phyloP scores from a whole-genome alignment of 164 flowering plant species.

The Aristolochia fimbriata region DNA sequence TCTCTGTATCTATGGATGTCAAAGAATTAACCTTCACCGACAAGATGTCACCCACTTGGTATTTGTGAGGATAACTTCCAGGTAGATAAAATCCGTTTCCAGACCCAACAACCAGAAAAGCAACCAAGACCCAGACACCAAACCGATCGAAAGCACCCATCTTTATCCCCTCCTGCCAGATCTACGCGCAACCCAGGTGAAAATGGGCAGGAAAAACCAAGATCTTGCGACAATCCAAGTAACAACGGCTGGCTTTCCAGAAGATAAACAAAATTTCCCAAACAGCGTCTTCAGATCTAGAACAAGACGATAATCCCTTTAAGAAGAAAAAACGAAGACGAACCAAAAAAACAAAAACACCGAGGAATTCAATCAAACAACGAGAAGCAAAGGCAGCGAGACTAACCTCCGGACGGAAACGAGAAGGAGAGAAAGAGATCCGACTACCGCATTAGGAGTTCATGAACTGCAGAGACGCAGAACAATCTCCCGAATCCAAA shows the following conservation, averaged over 20 bases:
- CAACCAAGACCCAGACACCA: slow-evolving; percentile 33
- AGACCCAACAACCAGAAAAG: slow-evolving; percentile 25
- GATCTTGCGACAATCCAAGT: neutral
- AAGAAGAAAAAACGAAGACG: neutral
- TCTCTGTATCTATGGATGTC: slow-evolving; percentile 74
- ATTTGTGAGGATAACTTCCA: slow-evolving; percentile 79
- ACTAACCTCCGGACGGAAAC: neutral
- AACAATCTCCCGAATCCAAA: too few species aligned
- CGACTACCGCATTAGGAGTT: too few species aligned
- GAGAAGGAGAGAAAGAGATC: neutral
- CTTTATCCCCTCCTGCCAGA: slow-evolving; percentile 3
- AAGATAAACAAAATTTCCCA: neutral
- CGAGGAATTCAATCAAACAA: neutral
- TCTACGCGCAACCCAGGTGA: neutral
- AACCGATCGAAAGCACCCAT: slow-evolving; percentile 28
- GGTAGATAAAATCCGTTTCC: slow-evolving; percentile 74
- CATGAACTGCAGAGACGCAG: too few species aligned
- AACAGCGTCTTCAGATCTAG: neutral
- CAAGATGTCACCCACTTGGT: slow-evolving; percentile 33
- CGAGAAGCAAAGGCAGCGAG: neutral
- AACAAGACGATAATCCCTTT: neutral
- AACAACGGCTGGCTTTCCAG: neutral
- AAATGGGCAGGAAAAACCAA: neutral
- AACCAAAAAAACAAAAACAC: neutral
- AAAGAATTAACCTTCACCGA: slow-evolving; percentile 70